A percentile compares a stretch with the other conserved stretches of the same genome.
These are phyloP conservation scores for Tolypocladium pustulatum DNA, from an alignment of 2,329 filamentous ascomycete species.

Conservation along the genomic window DNA sequence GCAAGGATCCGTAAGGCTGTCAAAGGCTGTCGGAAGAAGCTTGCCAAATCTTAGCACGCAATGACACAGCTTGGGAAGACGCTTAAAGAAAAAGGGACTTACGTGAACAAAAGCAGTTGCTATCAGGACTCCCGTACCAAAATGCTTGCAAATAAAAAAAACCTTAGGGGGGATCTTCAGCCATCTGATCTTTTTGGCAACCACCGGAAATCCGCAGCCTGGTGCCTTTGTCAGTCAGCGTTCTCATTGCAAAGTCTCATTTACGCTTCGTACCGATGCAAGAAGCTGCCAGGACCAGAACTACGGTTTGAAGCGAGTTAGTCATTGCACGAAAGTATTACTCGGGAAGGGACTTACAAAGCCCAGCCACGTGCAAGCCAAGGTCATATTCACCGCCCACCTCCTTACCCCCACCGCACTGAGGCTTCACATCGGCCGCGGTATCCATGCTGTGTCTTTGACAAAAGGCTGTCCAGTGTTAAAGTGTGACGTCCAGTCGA, in stretches of 20 bases:
- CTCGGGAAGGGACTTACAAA: slow-evolving; percentile 14
- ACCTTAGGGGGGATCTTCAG: slow-evolving; percentile 45
- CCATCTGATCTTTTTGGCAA: slow-evolving; percentile 45
- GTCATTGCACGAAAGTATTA: too few relatives aligned
- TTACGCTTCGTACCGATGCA: slow-evolving; percentile 10
- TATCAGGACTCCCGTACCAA: slow-evolving; percentile 61
- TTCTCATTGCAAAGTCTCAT: too few relatives aligned
- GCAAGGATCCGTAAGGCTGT: slow-evolving; percentile 38
- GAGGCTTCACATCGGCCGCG: slow-evolving; percentile 11
- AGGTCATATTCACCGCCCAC: slow-evolving; percentile 13
- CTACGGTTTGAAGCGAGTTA: slow-evolving; percentile 3
- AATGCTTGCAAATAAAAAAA: slow-evolving; percentile 55
- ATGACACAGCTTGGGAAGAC: too few relatives aligned
- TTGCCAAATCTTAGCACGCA: slow-evolving; percentile 7
- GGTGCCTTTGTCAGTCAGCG: background rate
- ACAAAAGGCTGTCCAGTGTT: background rate
- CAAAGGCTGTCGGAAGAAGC: slow-evolving; percentile 51
- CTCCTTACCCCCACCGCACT: slow-evolving; percentile 13
- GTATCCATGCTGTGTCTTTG: background rate
- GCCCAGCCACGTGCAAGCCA: slow-evolving; percentile 15
- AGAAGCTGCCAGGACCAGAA: slow-evolving; percentile 17
- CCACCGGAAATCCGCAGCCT: slow-evolving; percentile 41
- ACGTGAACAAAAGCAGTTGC: slow-evolving; percentile 66
- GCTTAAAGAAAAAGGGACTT: slow-evolving; percentile 11
- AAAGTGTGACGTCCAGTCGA: background rate